Evolutionary conservation across 2,329 filamentous ascomycete genomes (phyloP).

Genomic region (Verticillium zaregamsianum): DNA sequence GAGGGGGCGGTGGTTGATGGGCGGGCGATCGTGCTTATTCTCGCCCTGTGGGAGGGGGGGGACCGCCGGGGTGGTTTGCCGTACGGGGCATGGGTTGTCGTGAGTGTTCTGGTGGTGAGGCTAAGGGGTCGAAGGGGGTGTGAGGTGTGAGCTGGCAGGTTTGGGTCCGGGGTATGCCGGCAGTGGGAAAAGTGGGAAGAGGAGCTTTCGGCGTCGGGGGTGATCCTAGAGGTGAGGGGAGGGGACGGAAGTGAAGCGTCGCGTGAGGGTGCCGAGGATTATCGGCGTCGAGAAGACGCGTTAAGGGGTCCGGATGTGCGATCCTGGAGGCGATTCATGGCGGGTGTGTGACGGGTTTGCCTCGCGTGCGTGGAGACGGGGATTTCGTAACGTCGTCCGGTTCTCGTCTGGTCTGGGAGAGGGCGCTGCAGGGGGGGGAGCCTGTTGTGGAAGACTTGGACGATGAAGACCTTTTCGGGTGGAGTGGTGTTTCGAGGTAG

Average conservation of each 20-base stretch:
- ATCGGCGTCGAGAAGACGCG: not conserved
- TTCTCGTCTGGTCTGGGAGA: not conserved
- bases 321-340: not conserved
- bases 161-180: not conserved
- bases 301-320: not conserved
- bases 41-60: conserved; percentile 5
- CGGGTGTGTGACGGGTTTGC: not conserved
- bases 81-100: not conserved
- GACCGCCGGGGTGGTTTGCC: not conserved
- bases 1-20: not conserved
- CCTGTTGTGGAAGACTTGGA: not conserved
- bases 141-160: not conserved
- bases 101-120: not conserved
- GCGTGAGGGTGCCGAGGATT: not conserved
- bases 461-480: not conserved
- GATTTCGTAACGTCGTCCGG: not conserved
- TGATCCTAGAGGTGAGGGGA: not conserved
- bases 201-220: not conserved
- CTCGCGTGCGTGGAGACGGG: not conserved
- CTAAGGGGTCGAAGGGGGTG: not conserved
- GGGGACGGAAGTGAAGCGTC: not conserved
- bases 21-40: conserved; percentile 10
- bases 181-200: not conserved
- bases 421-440: not conserved
- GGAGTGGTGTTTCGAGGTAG: not conserved